These are phyloP conservation scores for Graphium sp. DNA, from an alignment of 2,329 filamentous ascomycete genomes.

Conservation along the genomic window DNA sequence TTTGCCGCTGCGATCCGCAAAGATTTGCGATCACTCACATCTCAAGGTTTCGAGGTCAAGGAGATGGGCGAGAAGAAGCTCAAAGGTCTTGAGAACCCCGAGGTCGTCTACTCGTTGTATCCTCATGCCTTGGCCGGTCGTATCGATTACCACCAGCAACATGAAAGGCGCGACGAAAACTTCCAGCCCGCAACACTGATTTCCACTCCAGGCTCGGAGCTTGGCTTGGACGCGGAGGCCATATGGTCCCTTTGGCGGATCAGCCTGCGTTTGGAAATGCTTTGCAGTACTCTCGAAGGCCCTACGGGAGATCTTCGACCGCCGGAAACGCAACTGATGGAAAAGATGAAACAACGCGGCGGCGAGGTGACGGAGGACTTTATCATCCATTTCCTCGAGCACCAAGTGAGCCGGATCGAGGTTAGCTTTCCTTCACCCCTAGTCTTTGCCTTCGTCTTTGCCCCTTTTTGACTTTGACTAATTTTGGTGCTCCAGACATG, in stretches of 20 bases:
- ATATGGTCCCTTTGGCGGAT: conserved; percentile 86
- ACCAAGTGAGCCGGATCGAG: conserved; percentile 92
- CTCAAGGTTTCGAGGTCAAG: conserved; percentile 91
- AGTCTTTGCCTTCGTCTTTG: not conserved
- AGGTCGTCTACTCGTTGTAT: conserved; percentile 90
- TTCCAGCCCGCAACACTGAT: not conserved
- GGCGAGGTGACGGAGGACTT: conserved; percentile 82
- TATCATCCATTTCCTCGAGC: conserved; percentile 77
- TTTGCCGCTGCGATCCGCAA: conserved; percentile 65
- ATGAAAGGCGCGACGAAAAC: conserved; percentile 21
- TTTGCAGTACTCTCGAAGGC: conserved; percentile 78
- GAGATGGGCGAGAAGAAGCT: conserved; percentile 89
- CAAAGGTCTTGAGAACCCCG: conserved; percentile 93
- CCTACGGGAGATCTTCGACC: conserved; percentile 39
- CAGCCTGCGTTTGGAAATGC: conserved; percentile 76
- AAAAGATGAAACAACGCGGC: conserved; percentile 46
- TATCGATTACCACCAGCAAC: conserved; percentile 47
- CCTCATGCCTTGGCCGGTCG: conserved; percentile 75
- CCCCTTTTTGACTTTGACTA: conserved; percentile 7
- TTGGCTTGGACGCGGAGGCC: conserved; percentile 63
- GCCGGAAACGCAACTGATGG: conserved; percentile 70
- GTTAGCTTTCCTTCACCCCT: conserved; percentile 29
- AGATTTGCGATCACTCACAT: conserved; percentile 73
- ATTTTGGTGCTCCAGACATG: conserved; percentile 44
- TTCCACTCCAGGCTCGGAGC: conserved; percentile 10